Evolutionary conservation across 176 grass and related monocot genomes (phyloP), one percentile per base, ranked within the genome.

Genomic region (Aegilops sharonensis): DNA sequence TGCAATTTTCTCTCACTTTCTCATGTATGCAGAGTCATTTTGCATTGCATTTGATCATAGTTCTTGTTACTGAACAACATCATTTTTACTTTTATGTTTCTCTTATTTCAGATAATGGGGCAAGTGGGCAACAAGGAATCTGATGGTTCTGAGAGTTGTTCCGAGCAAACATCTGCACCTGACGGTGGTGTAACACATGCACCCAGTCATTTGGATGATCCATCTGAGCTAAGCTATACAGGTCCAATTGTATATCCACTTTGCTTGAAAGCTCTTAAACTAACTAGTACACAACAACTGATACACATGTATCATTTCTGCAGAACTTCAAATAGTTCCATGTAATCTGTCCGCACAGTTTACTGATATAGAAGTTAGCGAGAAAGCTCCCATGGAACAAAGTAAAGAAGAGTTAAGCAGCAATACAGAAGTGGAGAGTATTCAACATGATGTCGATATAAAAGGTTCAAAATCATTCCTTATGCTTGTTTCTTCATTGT

Each of bases 21-120:
- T 35, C 11, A 45, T 76, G 82, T 21, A 35, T 42, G 63, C 56
- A 76, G 11, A 56, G 36, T n/a, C 64, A 50, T 60, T 48, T 57
- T 25, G 82, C 37, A 11, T 29, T 75, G 78, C 10, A 70, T 24
- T 32, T 82, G 5, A n/a, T 17, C 56, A 18, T 66, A 81, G 56
- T 17, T 85, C 13, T 54, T 54, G 50, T 10, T 42, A 50, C 50
- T 18, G 50, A 54, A 54, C 50, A 54, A 18, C 15, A 54, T 52
- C 48, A 52, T 54, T 54, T 54, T 18, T 54, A 3, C 18, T 34
- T 83, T 68, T 78, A 11, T 23, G 60, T 71, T 80, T 64, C 20
- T 80, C 6, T 87, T 84, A 47, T 87, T 91, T 75, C 73, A 91
- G 89, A 40, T 11, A 83, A 36, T 11, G 31, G 35, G 66, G 47